Evolutionary conservation across 305 asterid species (phyloP).

Genomic region (Fraxinus baroniana): DNA sequence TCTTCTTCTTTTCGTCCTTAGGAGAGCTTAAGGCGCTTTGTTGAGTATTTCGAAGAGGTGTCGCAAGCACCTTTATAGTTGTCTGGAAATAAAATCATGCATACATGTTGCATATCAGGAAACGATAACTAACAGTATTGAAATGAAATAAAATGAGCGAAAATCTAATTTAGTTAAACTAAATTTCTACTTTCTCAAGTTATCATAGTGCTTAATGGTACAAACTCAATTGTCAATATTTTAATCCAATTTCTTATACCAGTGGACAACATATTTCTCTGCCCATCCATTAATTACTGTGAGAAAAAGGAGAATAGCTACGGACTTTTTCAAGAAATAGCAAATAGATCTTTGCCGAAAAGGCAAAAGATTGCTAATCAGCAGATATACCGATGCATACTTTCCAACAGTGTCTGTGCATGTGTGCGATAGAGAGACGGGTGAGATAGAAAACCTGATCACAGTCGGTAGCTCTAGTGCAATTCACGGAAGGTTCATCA

Average conservation of each 20-base stretch:
- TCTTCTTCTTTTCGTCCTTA: conserved; percentile 41
- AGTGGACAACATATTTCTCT: not conserved
- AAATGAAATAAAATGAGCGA: not conserved
- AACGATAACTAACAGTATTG: not conserved
- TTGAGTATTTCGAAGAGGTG: conserved; percentile 57
- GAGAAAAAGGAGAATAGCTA: not conserved
- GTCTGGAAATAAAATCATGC: conserved; percentile 39
- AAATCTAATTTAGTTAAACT: not conserved
- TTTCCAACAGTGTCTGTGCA: not conserved
- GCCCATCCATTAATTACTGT: not conserved
- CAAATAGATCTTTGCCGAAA: not conserved
- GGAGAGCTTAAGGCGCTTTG: conserved; percentile 36
- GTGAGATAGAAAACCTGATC: conserved; percentile 55
- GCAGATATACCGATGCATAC: not conserved
- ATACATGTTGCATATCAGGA: conserved; percentile 13
- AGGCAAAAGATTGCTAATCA: not conserved
- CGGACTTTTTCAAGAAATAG: not conserved
- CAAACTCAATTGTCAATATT: not conserved
- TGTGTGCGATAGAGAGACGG: not conserved
- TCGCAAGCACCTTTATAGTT: conserved; percentile 67
- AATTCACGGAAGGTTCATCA: conserved; percentile 51
- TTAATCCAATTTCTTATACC: not conserved
- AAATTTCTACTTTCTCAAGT: not conserved
- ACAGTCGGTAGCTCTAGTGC: conserved; percentile 38
- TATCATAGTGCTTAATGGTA: not conserved